Evolutionary conservation across 352 stramenopile genomes (phyloP), one percentile per base, ranked within the genome.

Genomic region (Phytophthora citrophthora): DNA sequence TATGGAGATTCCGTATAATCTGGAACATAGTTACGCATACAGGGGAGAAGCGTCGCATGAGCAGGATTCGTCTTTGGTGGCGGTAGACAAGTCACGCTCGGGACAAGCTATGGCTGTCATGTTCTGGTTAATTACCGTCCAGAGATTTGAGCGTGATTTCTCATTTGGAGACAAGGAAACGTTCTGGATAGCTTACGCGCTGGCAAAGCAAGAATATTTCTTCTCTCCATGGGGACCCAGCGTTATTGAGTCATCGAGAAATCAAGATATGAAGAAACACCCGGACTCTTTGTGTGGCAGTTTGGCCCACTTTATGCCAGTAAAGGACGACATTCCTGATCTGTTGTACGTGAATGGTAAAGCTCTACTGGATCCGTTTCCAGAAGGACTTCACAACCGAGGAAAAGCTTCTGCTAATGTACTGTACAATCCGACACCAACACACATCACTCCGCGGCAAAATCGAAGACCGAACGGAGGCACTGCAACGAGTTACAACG

Each of bases 121-220:
- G 31, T 86, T 78, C 67, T 84, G 78, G 65, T 68, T 89, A 12
- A 76, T 87, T 50, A 77, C 64, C 1, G 55, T 86, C 45, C 70
- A 79, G 45, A 70, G 77, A 5, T 86, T 87, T 31, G 49, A 70
- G 16, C 67, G 70, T 11, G 71, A 74, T 16, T 85, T 81, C 23
- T 88, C 73, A 4, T 83, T 54, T 23, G 83, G 76, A 2, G 80
- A 90, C 57, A 89, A 92, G 62, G 83, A 92, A 52, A 61, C 67
- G 16, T 89, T 89, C 57, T 90, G 83, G 79, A 65, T 92, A 8
- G 65, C 79, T 13, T 92, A 74, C 58, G 81, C 83, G 23, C 57
- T 89, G 6, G 69, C 76, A 0, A 71, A 78, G 23, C 47, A 53
- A 5, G 49, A 72, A 20, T 90, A 90, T 45, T 75, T 71, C 44